These are phyloP conservation scores for Pseudogymnoascus pannorum DNA, from an alignment of 2,329 filamentous ascomycete species.

Conservation along the genomic window DNA sequence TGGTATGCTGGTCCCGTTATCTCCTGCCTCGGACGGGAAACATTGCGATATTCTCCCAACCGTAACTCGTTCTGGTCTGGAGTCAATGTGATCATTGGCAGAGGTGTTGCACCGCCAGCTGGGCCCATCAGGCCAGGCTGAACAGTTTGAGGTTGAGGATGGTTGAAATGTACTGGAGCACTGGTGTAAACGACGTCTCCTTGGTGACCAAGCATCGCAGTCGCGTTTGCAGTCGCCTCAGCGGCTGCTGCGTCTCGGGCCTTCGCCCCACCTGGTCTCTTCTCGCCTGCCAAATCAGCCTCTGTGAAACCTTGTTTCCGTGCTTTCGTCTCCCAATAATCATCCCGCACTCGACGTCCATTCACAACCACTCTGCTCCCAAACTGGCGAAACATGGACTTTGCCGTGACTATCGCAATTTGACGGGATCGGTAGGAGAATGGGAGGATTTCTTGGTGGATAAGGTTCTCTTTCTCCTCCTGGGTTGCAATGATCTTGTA, in stretches of 20 bases:
- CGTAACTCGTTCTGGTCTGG: conserved; percentile 71
- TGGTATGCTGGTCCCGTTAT: conserved; percentile 81
- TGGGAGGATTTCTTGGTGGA: conserved; percentile 87
- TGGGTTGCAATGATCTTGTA: conserved; percentile 98
- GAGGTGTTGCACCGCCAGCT: conserved; percentile 59
- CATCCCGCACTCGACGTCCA: conserved; percentile 85
- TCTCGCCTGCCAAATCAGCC: conserved; percentile 90
- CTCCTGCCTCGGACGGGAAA: conserved; percentile 82
- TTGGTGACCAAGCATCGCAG: conserved; percentile 53
- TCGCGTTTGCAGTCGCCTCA: conserved; percentile 49
- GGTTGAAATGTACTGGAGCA: conserved; percentile 52
- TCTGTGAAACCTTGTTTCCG: conserved; percentile 97
- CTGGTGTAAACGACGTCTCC: conserved; percentile 86
- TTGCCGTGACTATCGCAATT: conserved; percentile 94
- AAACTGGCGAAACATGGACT: conserved; percentile 98
- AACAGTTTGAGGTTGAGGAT: conserved; percentile 60
- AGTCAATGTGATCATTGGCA: conserved; percentile 78
- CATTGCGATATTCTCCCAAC: conserved; percentile 72
- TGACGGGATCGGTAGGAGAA: conserved; percentile 98
- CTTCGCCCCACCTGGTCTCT: conserved; percentile 86
- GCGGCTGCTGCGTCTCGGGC: conserved; percentile 74
- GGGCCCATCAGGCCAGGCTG: conserved; percentile 65
- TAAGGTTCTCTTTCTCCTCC: conserved; percentile 91
- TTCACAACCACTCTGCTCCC: conserved; percentile 88
- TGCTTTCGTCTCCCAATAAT: conserved; percentile 98